Percentiles rank a stretch among this genome's conserved stretches.
These are phyloP conservation scores for Aplosporella prunicola DNA, from an alignment of 2,329 filamentous ascomycete genomes.

Conservation along the genomic window DNA sequence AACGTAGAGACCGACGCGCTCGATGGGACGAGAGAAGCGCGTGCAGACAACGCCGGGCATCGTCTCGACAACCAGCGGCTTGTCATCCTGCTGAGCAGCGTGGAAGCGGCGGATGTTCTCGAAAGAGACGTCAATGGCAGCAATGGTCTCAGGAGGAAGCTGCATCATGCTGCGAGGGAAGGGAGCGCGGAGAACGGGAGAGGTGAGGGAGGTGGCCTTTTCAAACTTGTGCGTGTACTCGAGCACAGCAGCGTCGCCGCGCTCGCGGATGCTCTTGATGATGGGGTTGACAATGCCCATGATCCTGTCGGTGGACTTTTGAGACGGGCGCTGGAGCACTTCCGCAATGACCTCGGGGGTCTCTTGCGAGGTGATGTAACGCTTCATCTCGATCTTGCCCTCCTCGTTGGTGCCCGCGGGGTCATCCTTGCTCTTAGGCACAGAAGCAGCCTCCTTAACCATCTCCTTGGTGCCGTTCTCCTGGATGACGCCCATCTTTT, in stretches of 20 bases:
- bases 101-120: slow-evolving; percentile 95
- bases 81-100: slow-evolving; percentile 76
- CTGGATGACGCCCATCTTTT: slow-evolving; percentile 48
- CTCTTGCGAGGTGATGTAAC: slow-evolving; percentile 60
- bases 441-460: slow-evolving; percentile 43
- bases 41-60: slow-evolving; percentile 97
- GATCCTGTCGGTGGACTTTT: slow-evolving; percentile 89
- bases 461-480: slow-evolving; percentile 26
- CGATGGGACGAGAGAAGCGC: slow-evolving; percentile 84
- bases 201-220: slow-evolving; percentile 82
- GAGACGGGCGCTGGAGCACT: slow-evolving; percentile 77
- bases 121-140: slow-evolving; percentile 88
- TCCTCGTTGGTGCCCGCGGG: slow-evolving; percentile 36
- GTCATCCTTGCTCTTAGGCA: slow-evolving; percentile 45
- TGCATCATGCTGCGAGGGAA: slow-evolving; percentile 83
- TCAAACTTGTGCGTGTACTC: slow-evolving; percentile 98
- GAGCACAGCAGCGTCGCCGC: slow-evolving; percentile 80
- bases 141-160: slow-evolving; percentile 69
- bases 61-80: slow-evolving; percentile 78
- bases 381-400: slow-evolving; percentile 70
- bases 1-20: slow-evolving; percentile 92
- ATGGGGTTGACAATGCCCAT: slow-evolving; percentile 87
- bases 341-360: slow-evolving; percentile 57
- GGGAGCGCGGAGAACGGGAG: slow-evolving; percentile 80
- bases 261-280: slow-evolving; percentile 72